Evolutionary conservation across 1,284 basidiomycete species (phyloP).

Genomic region (Sphaerobolus stellatus): DNA sequence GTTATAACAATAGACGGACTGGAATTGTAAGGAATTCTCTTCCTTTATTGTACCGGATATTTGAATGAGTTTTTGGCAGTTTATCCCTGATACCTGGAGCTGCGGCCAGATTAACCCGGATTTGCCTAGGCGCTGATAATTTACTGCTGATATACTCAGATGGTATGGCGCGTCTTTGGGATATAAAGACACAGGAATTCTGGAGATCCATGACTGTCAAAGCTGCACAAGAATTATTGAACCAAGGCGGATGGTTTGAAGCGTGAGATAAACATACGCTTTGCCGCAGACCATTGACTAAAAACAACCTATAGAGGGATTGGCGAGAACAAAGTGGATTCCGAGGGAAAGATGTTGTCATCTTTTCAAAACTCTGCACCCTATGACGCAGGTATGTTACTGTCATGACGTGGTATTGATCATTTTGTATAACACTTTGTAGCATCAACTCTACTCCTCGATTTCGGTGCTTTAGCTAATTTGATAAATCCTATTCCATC

Average conservation of each 20-base stretch:
- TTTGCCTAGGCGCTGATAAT: conserved; percentile 72
- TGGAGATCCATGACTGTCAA: conserved; percentile 77
- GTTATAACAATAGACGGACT: conserved; percentile 75
- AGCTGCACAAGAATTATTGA: conserved; percentile 75
- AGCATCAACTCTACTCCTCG: conserved; percentile 20
- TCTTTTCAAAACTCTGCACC: conserved; percentile 12
- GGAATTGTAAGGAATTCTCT: conserved; percentile 58
- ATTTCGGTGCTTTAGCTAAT: conserved; percentile 15
- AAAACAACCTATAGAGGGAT: conserved; percentile 3
- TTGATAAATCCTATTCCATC: conserved; percentile 8
- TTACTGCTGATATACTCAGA: conserved; percentile 79
- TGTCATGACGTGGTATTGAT: background rate
- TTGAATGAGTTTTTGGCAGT: conserved; percentile 35
- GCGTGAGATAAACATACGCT: conserved; percentile 55
- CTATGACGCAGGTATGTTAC: conserved; percentile 16
- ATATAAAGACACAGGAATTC: conserved; percentile 82
- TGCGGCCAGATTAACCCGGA: conserved; percentile 56
- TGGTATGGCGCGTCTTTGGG: conserved; percentile 83
- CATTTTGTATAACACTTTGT: background rate
- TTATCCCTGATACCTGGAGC: conserved; percentile 80
- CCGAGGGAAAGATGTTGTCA: conserved; percentile 2
- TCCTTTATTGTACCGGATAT: background rate
- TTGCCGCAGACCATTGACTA: background rate
- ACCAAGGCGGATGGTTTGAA: conserved; percentile 68
- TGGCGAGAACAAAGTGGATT: background rate